Evolutionary conservation across 2,329 filamentous ascomycete genomes (phyloP), one percentile per base, ranked within the genome.

Genomic region (Colletotrichum somersetense): DNA sequence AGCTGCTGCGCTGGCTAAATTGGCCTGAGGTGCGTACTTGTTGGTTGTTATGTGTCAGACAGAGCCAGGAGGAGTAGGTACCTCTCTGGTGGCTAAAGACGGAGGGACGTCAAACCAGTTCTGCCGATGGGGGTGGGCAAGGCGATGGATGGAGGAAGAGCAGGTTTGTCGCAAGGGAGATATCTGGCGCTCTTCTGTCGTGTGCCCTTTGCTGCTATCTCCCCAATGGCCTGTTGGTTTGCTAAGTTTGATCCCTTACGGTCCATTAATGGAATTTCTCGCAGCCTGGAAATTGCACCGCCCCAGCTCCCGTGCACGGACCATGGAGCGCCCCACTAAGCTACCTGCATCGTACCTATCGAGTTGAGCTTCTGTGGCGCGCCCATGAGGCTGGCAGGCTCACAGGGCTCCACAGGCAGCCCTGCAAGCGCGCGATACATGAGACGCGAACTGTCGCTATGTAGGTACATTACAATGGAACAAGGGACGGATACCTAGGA

Each of bases 261-360:
- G 30, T 61, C 53, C 58, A n/a, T 72, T 46, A 64, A 72, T 72
- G 69, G 69, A 72, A 72, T 72, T 72, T 72, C 69, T 72, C 69
- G 69, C 66, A 72, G 66, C 69, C 66, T 72, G 59, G 65, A 50
- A 64, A 26, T 46, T 72, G 69, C 69, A 72, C 69, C 69, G 69
- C 69, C 69, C 46, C 69, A 69, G 59, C 59, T 68, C 3, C 6
- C 3, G 58, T 40, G 69, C 69, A 72, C 66, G 69, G 69, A 33
- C 69, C 69, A 72, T 20, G 12, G 4, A 0, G 59, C 23, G 30
- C 30, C 30, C 30, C 30, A 30, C 30, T 30, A 30, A 30, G 30
- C 30, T 30, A 30, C 30, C 30, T 30, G 30, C 30, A 30, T 38
- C 44, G 30, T 26, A 30, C 30, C 33, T 33, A 35, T 35, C 52